phyloP scores from a whole-genome alignment of 495 filamentous ascomycete species.

The Xylaria venustula region DNA sequence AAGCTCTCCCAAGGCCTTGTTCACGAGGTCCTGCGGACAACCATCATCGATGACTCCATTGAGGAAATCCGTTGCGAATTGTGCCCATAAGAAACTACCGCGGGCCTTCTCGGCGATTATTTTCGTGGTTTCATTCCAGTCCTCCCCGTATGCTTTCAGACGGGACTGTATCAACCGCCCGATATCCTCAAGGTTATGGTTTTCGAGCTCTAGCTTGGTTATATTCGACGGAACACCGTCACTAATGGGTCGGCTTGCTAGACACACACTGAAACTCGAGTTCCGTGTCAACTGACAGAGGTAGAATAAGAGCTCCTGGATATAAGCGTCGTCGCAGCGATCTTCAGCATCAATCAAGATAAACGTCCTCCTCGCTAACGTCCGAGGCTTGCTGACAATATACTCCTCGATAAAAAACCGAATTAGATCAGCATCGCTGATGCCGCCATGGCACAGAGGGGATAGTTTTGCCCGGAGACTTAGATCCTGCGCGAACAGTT shows the following conservation, averaged over 20 bases:
- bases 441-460: slow-evolving; percentile 16
- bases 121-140: slow-evolving; percentile 25
- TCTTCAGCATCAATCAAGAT: slow-evolving; percentile 36
- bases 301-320: slow-evolving; percentile 30
- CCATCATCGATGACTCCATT: slow-evolving; percentile 38
- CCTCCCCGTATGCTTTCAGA: slow-evolving; percentile 35
- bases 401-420: slow-evolving; percentile 40
- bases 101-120: slow-evolving; percentile 29
- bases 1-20: slow-evolving; percentile 33
- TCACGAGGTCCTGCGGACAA: slow-evolving; percentile 32
- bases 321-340: slow-evolving; percentile 25
- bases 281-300: slow-evolving; percentile 34
- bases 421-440: slow-evolving; percentile 32
- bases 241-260: slow-evolving; percentile 21
- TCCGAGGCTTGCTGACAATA: slow-evolving; percentile 26
- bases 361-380: slow-evolving; percentile 30
- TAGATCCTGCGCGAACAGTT: slow-evolving; percentile 35
- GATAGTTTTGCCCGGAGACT: slow-evolving; percentile 27
- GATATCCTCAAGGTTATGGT: slow-evolving; percentile 36
- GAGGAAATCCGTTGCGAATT: slow-evolving; percentile 38
- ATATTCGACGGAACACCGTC: slow-evolving; percentile 24
- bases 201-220: slow-evolving; percentile 31
- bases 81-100: slow-evolving; percentile 39
- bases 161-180: slow-evolving; percentile 34
- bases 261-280: slow-evolving; percentile 39